Evolutionary conservation across 768 basidiomycete species (phyloP).

Genomic region (Mycena rosella): DNA sequence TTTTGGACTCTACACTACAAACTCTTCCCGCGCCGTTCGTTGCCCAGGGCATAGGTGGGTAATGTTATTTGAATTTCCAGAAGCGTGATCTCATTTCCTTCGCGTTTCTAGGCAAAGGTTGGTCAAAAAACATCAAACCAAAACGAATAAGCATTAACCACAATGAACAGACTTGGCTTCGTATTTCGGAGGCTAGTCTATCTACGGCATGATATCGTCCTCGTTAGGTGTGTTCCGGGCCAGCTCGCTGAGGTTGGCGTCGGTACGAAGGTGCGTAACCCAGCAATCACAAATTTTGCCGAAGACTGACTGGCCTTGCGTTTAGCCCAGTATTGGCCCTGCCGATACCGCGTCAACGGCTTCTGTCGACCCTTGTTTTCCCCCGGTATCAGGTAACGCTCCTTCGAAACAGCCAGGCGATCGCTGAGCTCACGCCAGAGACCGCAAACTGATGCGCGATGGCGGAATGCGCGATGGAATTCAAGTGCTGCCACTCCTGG

Average conservation of each 20-base stretch:
- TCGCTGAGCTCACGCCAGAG: slow-evolving; percentile 34
- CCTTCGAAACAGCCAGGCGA: not conserved
- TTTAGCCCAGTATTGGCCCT: slow-evolving; percentile 24
- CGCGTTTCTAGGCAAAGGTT: not conserved
- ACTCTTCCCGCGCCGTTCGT: not conserved
- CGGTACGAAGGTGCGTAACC: slow-evolving; percentile 6
- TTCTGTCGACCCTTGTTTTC: slow-evolving; percentile 26
- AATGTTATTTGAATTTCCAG: too few species aligned
- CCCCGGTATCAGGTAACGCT: slow-evolving; percentile 22
- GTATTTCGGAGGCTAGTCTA: not conserved
- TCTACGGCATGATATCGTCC: slow-evolving; percentile 5
- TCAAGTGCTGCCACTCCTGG: slow-evolving; percentile 18
- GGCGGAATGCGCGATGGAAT: slow-evolving; percentile 33
- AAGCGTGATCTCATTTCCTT: too few species aligned
- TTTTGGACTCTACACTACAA: too few species aligned
- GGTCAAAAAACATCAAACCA: not conserved
- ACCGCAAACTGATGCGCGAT: slow-evolving; percentile 28
- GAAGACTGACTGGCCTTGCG: not conserved
- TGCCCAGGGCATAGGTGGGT: not conserved
- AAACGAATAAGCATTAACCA: not conserved
- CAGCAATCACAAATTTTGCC: not conserved
- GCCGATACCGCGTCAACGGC: slow-evolving; percentile 27
- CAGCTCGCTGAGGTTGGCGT: slow-evolving; percentile 14
- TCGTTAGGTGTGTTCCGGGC: slow-evolving; percentile 12
- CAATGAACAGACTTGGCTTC: not conserved